A percentile compares a stretch with the other conserved stretches of the same genome.
These are phyloP conservation scores for Debaryomyces maramus DNA, from an alignment of 805 yeast genomes.

Conservation along the genomic window DNA sequence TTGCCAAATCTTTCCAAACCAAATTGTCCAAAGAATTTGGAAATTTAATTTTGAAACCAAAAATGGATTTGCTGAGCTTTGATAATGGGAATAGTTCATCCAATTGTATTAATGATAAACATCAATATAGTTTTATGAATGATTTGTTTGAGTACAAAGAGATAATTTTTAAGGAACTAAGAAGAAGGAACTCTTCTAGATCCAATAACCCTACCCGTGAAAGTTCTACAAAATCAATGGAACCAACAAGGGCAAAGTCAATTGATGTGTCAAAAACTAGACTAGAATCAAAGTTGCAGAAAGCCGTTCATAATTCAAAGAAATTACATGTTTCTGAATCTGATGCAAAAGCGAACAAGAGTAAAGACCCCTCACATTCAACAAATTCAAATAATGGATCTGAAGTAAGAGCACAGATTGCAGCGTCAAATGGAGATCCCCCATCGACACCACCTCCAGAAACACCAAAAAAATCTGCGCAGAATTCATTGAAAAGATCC, in stretches of 20 bases:
- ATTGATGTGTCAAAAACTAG: constrained; percentile 25
- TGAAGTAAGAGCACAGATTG: neutral
- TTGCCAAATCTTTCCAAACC: constrained; percentile 38
- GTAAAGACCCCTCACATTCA: neutral
- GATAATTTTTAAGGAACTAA: constrained; percentile 62
- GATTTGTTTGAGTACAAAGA: constrained; percentile 65
- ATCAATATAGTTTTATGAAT: constrained; percentile 55
- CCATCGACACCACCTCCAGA: constrained; percentile 22
- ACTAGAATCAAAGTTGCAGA: constrained; percentile 27
- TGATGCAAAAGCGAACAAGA: neutral
- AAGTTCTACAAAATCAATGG: constrained; percentile 2
- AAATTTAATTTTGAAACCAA: constrained; percentile 57
- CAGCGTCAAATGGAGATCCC: neutral
- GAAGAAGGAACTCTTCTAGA: constrained; percentile 34
- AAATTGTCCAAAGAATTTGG: constrained; percentile 69
- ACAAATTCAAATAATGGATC: neutral
- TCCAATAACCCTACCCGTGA: constrained; percentile 5
- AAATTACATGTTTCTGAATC: neutral
- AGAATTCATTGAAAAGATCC: constrained; percentile 31
- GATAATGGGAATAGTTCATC: constrained; percentile 24
- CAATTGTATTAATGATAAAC: constrained; percentile 47
- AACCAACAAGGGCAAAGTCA: constrained; percentile 1
- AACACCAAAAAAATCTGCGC: constrained; percentile 10
- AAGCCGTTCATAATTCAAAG: constrained; percentile 16
- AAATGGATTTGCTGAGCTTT: constrained; percentile 17